Conservation (phyloP, 192 early-diverging fungal species). For the Backusella psychrophila region DNA sequence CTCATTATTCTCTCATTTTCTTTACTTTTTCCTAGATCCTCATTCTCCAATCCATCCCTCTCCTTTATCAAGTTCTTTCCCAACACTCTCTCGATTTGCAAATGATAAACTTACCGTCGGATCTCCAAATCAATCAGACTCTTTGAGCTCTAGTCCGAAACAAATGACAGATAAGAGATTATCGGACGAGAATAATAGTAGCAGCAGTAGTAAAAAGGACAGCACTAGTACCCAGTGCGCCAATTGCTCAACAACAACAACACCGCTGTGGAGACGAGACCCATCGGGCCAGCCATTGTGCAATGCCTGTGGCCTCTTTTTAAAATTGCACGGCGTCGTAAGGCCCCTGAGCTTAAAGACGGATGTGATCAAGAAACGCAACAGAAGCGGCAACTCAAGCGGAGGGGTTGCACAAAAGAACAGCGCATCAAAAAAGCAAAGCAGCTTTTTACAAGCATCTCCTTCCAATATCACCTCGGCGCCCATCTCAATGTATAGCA, state of each 20-base stretch:
- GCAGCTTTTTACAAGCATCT: not conserved
- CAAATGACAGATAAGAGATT: not conserved
- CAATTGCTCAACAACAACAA: slow-evolving; percentile 83
- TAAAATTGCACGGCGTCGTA: slow-evolving; percentile 82
- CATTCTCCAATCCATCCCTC: not conserved
- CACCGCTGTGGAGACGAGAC: slow-evolving; percentile 87
- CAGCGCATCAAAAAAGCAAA: not conserved
- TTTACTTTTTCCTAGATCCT: not conserved
- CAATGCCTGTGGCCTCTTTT: slow-evolving; percentile 93
- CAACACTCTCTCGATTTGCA: not conserved
- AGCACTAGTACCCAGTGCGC: slow-evolving; percentile 44
- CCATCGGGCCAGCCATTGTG: slow-evolving; percentile 81
- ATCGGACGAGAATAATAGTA: not conserved
- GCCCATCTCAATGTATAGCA: not conserved
- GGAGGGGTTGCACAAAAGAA: not conserved
- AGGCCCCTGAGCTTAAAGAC: slow-evolving; percentile 82
- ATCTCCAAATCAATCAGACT: slow-evolving; percentile 1
- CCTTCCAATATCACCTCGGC: not conserved
- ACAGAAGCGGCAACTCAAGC: slow-evolving; percentile 46
- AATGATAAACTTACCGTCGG: not conserved
- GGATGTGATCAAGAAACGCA: slow-evolving; percentile 83
- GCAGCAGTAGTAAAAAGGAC: slow-evolving; percentile 2
- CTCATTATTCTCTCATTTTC: not conserved
- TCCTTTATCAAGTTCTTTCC: not conserved
- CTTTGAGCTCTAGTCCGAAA: slow-evolving; percentile 3